Evolutionary conservation across 2,329 filamentous ascomycete genomes (phyloP).

Genomic region (Verticillium nubilum): DNA sequence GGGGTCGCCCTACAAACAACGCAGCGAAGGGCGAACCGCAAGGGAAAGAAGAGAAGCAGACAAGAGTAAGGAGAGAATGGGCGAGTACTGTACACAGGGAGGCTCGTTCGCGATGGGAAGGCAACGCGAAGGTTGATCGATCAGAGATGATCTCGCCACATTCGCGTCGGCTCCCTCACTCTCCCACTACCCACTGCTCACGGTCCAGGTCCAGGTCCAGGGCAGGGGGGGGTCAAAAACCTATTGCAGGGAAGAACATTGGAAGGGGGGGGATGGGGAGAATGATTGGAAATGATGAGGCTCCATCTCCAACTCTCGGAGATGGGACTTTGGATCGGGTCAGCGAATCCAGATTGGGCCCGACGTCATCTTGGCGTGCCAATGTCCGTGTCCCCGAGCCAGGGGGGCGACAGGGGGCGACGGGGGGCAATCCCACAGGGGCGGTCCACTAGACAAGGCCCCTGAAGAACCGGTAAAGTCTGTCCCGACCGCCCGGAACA

Average conservation of each 20-base stretch:
- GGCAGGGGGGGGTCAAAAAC: not conserved
- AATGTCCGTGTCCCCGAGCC: not conserved
- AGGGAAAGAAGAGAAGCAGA: not conserved
- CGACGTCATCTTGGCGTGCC: not conserved
- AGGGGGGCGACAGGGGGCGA: not conserved
- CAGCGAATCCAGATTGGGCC: not conserved
- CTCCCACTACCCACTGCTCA: not conserved
- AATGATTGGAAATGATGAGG: not conserved
- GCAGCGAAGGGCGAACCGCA: not conserved
- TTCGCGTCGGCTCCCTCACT: too few relatives aligned
- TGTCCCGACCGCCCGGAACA: not conserved
- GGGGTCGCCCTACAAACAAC: not conserved
- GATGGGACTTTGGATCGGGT: not conserved
- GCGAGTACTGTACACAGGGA: not conserved
- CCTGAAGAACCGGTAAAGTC: not conserved
- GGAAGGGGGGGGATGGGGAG: not conserved
- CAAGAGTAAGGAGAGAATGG: not conserved
- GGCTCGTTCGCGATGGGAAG: not conserved
- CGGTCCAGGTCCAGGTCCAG: not conserved
- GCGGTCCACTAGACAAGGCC: not conserved
- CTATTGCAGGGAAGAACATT: not conserved
- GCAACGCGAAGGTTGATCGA: not conserved
- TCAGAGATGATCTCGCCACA: not conserved
- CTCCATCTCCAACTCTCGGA: not conserved
- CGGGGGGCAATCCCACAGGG: not conserved